Base-by-base conservation (phyloP, 2,329 filamentous ascomycete genomes). In the Hyphodiscus sp. region DNA sequence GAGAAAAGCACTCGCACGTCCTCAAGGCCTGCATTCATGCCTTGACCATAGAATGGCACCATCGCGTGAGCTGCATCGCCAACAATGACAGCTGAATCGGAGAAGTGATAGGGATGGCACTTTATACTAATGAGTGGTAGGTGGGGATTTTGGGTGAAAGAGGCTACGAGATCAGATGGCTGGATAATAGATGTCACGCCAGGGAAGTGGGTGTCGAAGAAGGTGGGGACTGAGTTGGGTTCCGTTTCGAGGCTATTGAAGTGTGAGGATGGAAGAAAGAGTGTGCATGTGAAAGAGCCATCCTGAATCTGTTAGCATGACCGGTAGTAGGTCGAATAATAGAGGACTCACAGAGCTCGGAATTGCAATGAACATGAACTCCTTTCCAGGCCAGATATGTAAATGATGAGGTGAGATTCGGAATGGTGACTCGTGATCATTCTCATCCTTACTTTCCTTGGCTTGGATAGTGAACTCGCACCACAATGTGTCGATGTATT, bases 291-390 rank as follows among this genome's bases (percentile, higher is more conserved):
- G 68, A 99, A 99, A 2, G 89, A 88, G 53, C 89, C 91, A 68
- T 97, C 91, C 70, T 89, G 77, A 78, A 0, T 11, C 41, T 33
- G 38, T 65, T 51, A 63, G 58, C 33, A 41, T n/a, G 11, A 23
- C 23, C 23, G 23, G 10, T 20, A 11, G 1, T 19, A 41, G 23
- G 15, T 7, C 16, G 2, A 15, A 16, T 9, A 15, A n/a, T 11
- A 11, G n/a, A 8, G 20, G 23, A 55, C 44, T 20, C 52, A 63
- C 59, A 30, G 54, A 59, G 49, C 80, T 85, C 0, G 94, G 92
- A 44, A 99, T 91, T 18, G 94, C 95, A 66, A 99, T 99, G 72
- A 99, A 99, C 95, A 99, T 97, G 65, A 94, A 92, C 43, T 91
- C 84, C 63, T 85, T 85, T 30, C 89, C 91, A 0, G 94, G 94